These are phyloP conservation scores for Candida sp. DNA, from an alignment of 1,139 yeast genomes.

Conservation along the genomic window DNA sequence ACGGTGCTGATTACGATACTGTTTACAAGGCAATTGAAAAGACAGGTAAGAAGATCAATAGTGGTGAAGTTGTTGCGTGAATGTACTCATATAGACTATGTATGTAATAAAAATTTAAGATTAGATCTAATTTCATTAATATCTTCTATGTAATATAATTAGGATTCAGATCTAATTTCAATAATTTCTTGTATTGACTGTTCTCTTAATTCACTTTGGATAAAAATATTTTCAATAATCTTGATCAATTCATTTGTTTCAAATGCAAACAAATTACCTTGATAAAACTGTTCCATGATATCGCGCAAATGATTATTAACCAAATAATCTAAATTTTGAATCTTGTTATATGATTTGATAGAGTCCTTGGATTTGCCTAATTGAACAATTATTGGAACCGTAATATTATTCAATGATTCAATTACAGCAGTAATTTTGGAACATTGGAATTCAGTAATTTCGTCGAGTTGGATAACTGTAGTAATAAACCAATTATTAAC, in stretches of 20 bases:
- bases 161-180: conserved; percentile 16
- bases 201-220: conserved; percentile 66
- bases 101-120: no score
- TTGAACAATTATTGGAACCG: conserved; percentile 14
- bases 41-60: conserved; percentile 83
- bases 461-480: conserved; percentile 23
- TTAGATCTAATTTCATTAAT: no score
- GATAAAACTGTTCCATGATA: conserved; percentile 67
- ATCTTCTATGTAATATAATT: no score
- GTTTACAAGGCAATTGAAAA: conserved; percentile 78
- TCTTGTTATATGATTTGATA: conserved; percentile 34
- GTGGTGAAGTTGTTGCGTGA: conserved; percentile 47
- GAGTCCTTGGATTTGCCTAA: conserved; percentile 14
- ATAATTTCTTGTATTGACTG: conserved; percentile 59
- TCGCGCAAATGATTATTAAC: conserved; percentile 58
- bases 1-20: conserved; percentile 62
- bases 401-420: conserved; percentile 14
- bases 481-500: conserved; percentile 27
- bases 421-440: conserved; percentile 26
- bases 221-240: conserved; percentile 59
- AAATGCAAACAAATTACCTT: conserved; percentile 72
- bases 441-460: conserved; percentile 37
- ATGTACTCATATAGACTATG: no score
- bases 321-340: conserved; percentile 42
- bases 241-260: conserved; percentile 61